These are phyloP conservation scores for Thielaviopsis musarum DNA, from an alignment of 2,329 filamentous ascomycete genomes.

Conservation along the genomic window DNA sequence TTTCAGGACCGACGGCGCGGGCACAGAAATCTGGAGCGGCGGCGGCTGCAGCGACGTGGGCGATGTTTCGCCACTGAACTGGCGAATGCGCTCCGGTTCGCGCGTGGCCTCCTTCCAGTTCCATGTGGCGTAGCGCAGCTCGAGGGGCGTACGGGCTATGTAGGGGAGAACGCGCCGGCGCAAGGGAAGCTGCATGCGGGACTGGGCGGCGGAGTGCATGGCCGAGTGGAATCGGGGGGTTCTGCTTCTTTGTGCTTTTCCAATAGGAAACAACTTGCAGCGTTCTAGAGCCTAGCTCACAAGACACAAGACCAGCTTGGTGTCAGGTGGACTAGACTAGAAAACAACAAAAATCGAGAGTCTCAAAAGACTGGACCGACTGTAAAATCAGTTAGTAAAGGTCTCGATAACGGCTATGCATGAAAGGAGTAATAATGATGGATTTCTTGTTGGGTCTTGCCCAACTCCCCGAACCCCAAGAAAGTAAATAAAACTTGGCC, in stretches of 20 bases:
- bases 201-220: background rate
- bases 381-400: background rate
- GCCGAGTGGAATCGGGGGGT: background rate
- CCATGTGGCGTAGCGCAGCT: background rate
- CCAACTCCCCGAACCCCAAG: background rate
- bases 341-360: background rate
- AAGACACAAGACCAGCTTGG: background rate
- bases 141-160: background rate
- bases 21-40: background rate
- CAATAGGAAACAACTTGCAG: too few relatives aligned
- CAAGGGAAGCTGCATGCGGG: background rate
- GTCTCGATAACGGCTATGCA: background rate
- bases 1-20: background rate
- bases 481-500: background rate
- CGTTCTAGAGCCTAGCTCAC: background rate
- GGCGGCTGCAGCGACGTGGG: background rate
- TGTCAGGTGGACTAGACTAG: background rate
- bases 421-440: background rate
- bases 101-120: background rate
- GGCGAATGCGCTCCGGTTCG: background rate
- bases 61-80: background rate
- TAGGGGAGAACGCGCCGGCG: too few relatives aligned
- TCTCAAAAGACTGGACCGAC: background rate
- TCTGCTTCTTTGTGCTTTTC: background rate
- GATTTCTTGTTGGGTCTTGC: too few relatives aligned